phyloP scores from a whole-genome alignment of 31 red algal species.

The Porphyra umbilicalis region DNA sequence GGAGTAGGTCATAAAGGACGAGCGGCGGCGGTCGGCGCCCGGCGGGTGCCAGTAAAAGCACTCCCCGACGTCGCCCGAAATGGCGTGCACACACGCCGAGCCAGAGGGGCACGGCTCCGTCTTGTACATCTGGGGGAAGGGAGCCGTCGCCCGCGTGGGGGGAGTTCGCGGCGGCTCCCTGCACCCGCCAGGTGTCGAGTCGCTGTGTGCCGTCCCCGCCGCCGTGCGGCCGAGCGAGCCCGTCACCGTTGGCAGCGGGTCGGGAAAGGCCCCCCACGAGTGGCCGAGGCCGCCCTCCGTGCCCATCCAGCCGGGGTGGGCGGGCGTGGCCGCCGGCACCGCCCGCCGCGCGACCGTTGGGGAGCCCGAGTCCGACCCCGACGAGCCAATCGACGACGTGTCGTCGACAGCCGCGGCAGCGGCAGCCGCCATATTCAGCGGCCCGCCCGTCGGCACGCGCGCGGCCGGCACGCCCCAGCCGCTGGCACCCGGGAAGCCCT shows the following conservation, averaged over 20 bases:
- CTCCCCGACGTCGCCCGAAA: conserved; percentile 14
- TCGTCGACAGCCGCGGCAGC: background rate
- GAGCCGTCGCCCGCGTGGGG: background rate
- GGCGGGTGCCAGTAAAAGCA: conserved; percentile 45
- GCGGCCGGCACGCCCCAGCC: background rate
- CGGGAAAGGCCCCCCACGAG: background rate
- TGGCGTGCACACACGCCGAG: conserved; percentile 9
- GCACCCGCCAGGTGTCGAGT: too few relatives aligned
- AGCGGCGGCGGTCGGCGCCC: conserved; percentile 22
- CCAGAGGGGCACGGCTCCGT: conserved; percentile 24
- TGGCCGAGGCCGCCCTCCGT: background rate
- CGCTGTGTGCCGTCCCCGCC: background rate
- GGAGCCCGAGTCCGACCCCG: background rate
- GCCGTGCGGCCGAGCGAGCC: background rate
- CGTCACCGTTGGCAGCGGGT: background rate
- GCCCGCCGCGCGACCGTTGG: background rate
- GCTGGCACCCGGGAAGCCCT: background rate
- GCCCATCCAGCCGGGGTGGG: too few relatives aligned
- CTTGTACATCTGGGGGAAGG: conserved; percentile 52
- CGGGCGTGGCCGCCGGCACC: background rate
- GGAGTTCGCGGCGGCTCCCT: too few relatives aligned
- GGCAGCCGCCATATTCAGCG: background rate
- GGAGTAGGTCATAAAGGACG: conserved; percentile 27
- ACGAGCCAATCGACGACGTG: background rate
- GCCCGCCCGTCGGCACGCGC: background rate